Percentiles rank a stretch among this genome's conserved stretches.
Evolutionary conservation across 495 filamentous ascomycete species (phyloP).

Genomic region (Aspergillus cristatus): DNA sequence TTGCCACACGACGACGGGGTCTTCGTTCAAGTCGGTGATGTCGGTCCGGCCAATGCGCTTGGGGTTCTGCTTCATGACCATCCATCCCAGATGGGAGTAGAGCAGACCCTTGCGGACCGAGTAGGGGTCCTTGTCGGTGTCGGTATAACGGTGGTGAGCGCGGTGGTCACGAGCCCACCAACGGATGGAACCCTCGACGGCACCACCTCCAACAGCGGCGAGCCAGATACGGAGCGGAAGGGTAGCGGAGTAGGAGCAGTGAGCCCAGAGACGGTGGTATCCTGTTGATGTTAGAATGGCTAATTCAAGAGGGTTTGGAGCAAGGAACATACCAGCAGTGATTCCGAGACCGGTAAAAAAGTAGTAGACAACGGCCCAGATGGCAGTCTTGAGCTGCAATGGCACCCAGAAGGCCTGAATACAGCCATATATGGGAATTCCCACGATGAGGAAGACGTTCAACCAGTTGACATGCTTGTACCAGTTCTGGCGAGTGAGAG

Average conservation of each 20-base stretch:
- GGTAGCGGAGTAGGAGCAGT: slow-evolving; percentile 87
- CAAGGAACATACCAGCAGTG: slow-evolving; percentile 64
- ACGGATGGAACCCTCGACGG: slow-evolving; percentile 89
- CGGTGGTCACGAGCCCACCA: slow-evolving; percentile 98
- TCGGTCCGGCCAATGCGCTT: slow-evolving; percentile 92
- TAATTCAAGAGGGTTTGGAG: too few relatives aligned
- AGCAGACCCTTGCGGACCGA: slow-evolving; percentile 94
- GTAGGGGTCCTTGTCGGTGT: slow-evolving; percentile 98
- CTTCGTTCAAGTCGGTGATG: slow-evolving; percentile 93
- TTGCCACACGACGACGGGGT: slow-evolving; percentile 88
- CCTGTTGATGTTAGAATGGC: too few relatives aligned
- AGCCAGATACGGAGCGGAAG: slow-evolving; percentile 86
- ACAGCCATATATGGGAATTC: slow-evolving; percentile 69
- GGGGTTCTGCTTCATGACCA: slow-evolving; percentile 92
- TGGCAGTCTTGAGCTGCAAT: slow-evolving; percentile 61
- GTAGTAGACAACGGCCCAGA: slow-evolving; percentile 83
- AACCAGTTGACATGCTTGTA: slow-evolving; percentile 97
- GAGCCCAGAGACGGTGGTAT: slow-evolving; percentile 91
- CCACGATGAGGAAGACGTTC: slow-evolving; percentile 78
- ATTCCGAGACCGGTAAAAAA: slow-evolving; percentile 87
- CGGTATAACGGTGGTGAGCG: slow-evolving; percentile 97
- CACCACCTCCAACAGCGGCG: slow-evolving; percentile 84
- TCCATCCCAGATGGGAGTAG: slow-evolving; percentile 93
- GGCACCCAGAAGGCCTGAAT: slow-evolving; percentile 77
- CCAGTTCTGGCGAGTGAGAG: slow-evolving; percentile 83